Base-by-base conservation (phyloP, 202 grass and related monocot genomes). In the Tripidium arundinaceum region DNA sequence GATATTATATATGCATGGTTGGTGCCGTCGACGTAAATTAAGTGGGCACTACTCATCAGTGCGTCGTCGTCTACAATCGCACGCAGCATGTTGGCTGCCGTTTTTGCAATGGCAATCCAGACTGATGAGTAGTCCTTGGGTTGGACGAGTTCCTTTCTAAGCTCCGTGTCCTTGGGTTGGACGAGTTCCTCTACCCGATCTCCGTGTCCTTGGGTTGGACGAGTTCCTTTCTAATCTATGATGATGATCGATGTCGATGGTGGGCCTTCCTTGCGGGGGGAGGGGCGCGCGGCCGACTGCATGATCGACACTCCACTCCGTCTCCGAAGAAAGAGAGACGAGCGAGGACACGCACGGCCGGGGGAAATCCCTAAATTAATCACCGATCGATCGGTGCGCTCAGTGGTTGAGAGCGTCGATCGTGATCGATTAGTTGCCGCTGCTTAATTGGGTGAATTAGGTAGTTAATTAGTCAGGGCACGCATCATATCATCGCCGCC, bases 401-500 rank as follows among this genome's bases (percentile, higher is more conserved):
- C 45, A 11, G 77, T 38, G 45, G 77, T 55, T 25, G 54, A 72
- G 2, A 27, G 26, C 8, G 31, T 21, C 3, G 33, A 25, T 10
- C n/a, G n/a, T 71, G 18, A 47, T 11, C 72, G 0, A 15, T 2
- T 50, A 58, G 13, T 6, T 2, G 24, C 15, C 38, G 42, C 31
- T 21, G 33, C n/a, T 42, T 33, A 4, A 19, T 68, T 41, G n/a
- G 2, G 50, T 26, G 26, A 12, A 33, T 50, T 14, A n/a, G 34
- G 12, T 2, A 2, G 40, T 11, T 55, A 29, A 11, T 26, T 45
- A 46, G 76, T 55, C 57, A 21, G 70, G 38, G 40, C 50, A 33
- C 22, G 13, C 52, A 27, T 25, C 64, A 67, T 50, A 1, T 63
- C 43, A 70, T 76, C n/a, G 78, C 80, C 80, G 71, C 21, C 62